These are phyloP conservation scores for Atkinsonella hypoxylon DNA, from an alignment of 2,329 filamentous ascomycete genomes.

Conservation along the genomic window DNA sequence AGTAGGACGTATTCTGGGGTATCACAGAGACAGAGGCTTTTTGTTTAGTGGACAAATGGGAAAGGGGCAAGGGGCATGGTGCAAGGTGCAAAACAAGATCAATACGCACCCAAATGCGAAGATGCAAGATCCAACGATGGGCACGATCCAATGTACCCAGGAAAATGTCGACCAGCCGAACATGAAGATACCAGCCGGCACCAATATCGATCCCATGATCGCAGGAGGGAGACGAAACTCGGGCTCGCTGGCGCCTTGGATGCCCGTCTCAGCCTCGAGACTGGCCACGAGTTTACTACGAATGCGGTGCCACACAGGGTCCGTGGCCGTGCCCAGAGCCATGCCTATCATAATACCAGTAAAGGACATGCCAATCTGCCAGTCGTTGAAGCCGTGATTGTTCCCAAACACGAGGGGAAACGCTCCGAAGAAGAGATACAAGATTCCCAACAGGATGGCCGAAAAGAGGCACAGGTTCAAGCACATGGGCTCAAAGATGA, in stretches of 20 bases:
- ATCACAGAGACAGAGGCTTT: background rate
- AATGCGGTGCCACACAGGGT: conserved; percentile 54
- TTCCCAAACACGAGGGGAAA: conserved; percentile 68
- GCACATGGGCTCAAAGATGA: conserved; percentile 76
- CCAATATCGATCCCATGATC: conserved; percentile 62
- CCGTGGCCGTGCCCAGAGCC: conserved; percentile 46
- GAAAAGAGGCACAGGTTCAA: conserved; percentile 71
- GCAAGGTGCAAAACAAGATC: background rate
- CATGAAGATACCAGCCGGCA: conserved; percentile 73
- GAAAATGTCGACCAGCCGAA: conserved; percentile 79
- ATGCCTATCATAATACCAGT: conserved; percentile 59
- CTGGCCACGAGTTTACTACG: conserved; percentile 45
- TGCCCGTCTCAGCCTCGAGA: conserved; percentile 37
- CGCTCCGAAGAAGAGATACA: conserved; percentile 86
- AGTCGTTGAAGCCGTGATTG: conserved; percentile 65
- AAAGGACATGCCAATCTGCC: conserved; percentile 71
- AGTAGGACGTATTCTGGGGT: conserved; percentile 7
- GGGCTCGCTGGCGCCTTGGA: conserved; percentile 56
- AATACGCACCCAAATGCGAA: conserved; percentile 57
- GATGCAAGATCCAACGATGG: conserved; percentile 59
- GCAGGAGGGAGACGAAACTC: conserved; percentile 75
- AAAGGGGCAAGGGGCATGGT: conserved; percentile 1
- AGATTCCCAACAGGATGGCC: conserved; percentile 71
- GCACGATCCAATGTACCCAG: conserved; percentile 63
- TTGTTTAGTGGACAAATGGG: background rate